phyloP scores from a whole-genome alignment of 306 rosid genomes.

The Styphnolobium japonicum region DNA sequence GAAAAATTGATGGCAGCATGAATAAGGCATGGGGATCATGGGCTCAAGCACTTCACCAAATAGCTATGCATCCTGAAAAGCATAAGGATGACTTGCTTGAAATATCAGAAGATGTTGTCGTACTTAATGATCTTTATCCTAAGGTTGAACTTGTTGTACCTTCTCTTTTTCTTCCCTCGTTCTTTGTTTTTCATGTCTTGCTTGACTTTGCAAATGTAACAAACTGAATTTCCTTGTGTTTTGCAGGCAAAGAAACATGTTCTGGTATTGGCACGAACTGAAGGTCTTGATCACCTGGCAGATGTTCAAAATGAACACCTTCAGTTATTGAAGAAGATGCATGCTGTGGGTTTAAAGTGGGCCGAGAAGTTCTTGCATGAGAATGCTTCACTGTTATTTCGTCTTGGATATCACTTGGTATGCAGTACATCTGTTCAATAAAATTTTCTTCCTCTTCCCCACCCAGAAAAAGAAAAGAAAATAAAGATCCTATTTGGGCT shows the following conservation, averaged over 20 bases:
- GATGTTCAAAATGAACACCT: slow-evolving; percentile 59
- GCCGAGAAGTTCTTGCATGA: slow-evolving; percentile 66
- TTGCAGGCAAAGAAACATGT: slow-evolving; percentile 76
- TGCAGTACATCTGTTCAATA: slow-evolving; percentile 1
- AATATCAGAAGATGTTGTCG: slow-evolving; percentile 64
- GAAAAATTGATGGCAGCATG: slow-evolving; percentile 32
- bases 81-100: slow-evolving; percentile 62
- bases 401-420: slow-evolving; percentile 93
- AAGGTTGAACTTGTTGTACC: slow-evolving; percentile 53
- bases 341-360: slow-evolving; percentile 78
- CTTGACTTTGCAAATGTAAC: slow-evolving; percentile 14
- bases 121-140: slow-evolving; percentile 70
- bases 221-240: slow-evolving; percentile 14
- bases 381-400: slow-evolving; percentile 63
- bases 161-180: background rate
- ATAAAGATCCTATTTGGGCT: background rate
- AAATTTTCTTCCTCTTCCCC: background rate
- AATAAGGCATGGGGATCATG: slow-evolving; percentile 78
- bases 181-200: background rate
- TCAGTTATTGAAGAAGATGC: slow-evolving; percentile 61
- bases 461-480: background rate
- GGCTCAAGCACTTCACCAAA: slow-evolving; percentile 75
- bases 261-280: slow-evolving; percentile 57
- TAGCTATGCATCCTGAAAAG: slow-evolving; percentile 70
- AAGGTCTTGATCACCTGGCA: slow-evolving; percentile 62